These are phyloP conservation scores for Irpex sp. DNA, from an alignment of 1,284 basidiomycete species.

Conservation along the genomic window DNA sequence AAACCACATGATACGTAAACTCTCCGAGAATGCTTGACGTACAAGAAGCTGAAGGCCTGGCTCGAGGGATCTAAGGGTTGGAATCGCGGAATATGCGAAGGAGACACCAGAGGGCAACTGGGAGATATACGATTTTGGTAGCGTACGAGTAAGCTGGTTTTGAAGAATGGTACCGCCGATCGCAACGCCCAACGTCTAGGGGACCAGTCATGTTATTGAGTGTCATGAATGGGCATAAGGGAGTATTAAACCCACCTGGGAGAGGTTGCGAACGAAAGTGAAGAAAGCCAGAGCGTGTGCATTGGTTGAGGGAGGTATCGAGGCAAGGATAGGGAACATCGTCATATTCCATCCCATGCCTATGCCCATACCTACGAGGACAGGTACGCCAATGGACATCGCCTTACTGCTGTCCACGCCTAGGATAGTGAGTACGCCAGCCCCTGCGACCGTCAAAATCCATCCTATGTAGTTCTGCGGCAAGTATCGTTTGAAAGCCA, in stretches of 20 bases:
- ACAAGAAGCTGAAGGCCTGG: not conserved
- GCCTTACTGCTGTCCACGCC: slow-evolving; percentile 7
- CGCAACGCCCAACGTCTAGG: not conserved
- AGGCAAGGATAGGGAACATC: slow-evolving; percentile 15
- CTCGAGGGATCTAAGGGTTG: not conserved
- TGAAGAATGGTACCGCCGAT: slow-evolving; percentile 2
- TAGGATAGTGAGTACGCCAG: slow-evolving; percentile 11
- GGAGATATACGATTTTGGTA: not conserved
- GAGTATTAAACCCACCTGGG: too few relatives aligned
- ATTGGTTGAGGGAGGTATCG: not conserved
- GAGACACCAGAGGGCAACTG: slow-evolving; percentile 6
- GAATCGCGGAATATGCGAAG: slow-evolving; percentile 11
- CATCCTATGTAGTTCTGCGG: slow-evolving; percentile 13
- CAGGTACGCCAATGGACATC: slow-evolving; percentile 8
- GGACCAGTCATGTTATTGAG: not conserved
- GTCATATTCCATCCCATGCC: slow-evolving; percentile 14
- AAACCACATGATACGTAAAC: slow-evolving; percentile 2
- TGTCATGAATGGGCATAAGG: not conserved
- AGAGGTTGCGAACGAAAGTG: not conserved
- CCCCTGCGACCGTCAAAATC: slow-evolving; percentile 13
- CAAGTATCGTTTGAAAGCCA: slow-evolving; percentile 12
- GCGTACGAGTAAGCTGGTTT: not conserved
- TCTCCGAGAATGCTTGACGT: slow-evolving; percentile 7
- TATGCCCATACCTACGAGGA: slow-evolving; percentile 3
- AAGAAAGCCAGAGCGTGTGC: slow-evolving; percentile 14